These are phyloP conservation scores for Dendrobium huoshanense DNA, from an alignment of 106 monocot species.

Conservation along the genomic window DNA sequence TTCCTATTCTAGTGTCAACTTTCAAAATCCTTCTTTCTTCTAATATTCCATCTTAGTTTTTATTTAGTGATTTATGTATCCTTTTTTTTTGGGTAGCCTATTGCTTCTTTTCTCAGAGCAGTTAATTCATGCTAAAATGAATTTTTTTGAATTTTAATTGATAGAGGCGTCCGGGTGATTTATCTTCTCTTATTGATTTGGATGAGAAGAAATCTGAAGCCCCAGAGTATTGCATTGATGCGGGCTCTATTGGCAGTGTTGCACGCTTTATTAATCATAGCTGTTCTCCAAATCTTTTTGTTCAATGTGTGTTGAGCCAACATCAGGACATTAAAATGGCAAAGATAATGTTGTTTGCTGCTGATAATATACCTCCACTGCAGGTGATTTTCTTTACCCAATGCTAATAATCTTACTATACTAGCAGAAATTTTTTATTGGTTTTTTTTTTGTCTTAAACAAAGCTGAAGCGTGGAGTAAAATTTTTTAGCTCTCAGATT, in stretches of 20 bases:
- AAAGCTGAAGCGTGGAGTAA: not conserved
- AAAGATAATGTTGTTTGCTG: slow-evolving; percentile 77
- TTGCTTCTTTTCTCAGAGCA: too few species aligned
- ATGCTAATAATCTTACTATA: not conserved
- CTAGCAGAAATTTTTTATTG: not conserved
- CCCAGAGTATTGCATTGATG: slow-evolving; percentile 82
- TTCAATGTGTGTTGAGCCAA: slow-evolving; percentile 73
- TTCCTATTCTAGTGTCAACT: too few species aligned
- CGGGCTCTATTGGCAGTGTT: slow-evolving; percentile 53
- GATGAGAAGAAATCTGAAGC: slow-evolving; percentile 40
- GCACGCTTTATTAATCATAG: slow-evolving; percentile 97
- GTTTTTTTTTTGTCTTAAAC: not conserved
- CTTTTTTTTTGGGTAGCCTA: too few species aligned
- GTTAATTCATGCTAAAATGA: too few species aligned
- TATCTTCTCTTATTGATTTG: slow-evolving; percentile 11
- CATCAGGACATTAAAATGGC: slow-evolving; percentile 74
- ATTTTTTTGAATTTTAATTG: not conserved
- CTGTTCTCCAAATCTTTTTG: slow-evolving; percentile 88
- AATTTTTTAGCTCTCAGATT: too few species aligned
- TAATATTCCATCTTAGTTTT: too few species aligned
- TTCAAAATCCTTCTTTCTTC: too few species aligned
- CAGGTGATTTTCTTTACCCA: slow-evolving; percentile 36
- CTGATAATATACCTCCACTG: slow-evolving; percentile 80
- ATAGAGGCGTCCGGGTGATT: slow-evolving; percentile 55
- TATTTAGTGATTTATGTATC: too few species aligned